These are phyloP conservation scores for Neofusicoccum kwambonambiense DNA, from an alignment of 2,329 filamentous ascomycete species.

Conservation along the genomic window DNA sequence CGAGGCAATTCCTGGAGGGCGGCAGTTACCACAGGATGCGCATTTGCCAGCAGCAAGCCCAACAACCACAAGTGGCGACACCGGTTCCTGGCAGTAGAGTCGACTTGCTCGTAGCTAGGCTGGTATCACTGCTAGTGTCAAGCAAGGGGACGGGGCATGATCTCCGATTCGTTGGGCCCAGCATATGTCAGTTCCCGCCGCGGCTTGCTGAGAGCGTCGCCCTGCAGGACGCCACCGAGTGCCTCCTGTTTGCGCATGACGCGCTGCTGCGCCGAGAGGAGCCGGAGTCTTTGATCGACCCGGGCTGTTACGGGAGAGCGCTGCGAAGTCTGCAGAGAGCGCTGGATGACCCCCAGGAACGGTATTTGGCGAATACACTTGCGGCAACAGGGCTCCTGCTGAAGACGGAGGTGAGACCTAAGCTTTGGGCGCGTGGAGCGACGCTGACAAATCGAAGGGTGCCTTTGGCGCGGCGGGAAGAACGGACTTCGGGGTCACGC, in stretches of 20 bases:
- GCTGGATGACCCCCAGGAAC: constrained; percentile 16
- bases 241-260: constrained; percentile 8
- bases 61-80: no score
- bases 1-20: background rate
- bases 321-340: constrained; percentile 18
- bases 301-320: constrained; percentile 17
- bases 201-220: constrained; percentile 13
- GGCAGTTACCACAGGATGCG: constrained; percentile 19
- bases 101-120: no score
- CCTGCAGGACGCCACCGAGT: constrained; percentile 12
- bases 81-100: no score
- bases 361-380: constrained; percentile 12
- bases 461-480: no score
- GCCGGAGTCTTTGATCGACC: constrained; percentile 6
- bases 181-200: constrained; percentile 8
- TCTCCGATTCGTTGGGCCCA: background rate
- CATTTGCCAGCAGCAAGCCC: background rate
- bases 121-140: no score
- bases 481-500: no score
- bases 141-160: no score
- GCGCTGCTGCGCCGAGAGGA: constrained; percentile 5
- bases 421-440: no score
- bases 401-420: background rate
- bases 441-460: no score
- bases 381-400: constrained; percentile 18